These are phyloP conservation scores for Fusarium coicis DNA, from an alignment of 2,329 filamentous ascomycete genomes.

Conservation along the genomic window DNA sequence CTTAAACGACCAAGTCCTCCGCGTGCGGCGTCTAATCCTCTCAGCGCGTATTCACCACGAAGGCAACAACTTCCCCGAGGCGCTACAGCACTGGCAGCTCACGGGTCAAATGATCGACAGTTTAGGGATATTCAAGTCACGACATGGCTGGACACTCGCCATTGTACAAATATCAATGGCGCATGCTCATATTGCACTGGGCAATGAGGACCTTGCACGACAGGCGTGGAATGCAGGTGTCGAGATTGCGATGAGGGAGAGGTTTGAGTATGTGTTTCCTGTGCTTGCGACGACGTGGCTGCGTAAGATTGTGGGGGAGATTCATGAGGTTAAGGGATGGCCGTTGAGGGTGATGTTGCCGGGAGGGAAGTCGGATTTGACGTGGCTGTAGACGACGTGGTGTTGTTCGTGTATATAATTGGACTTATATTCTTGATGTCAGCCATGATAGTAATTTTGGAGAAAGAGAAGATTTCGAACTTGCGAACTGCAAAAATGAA, in stretches of 20 bases:
- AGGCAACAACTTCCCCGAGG: slow-evolving; percentile 14
- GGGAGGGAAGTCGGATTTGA: slow-evolving; percentile 41
- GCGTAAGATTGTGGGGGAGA: slow-evolving; percentile 38
- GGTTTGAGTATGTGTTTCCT: slow-evolving; percentile 48
- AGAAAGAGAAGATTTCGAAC: not conserved
- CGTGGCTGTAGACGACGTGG: slow-evolving; percentile 13
- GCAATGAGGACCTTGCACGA: slow-evolving; percentile 18
- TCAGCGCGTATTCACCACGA: slow-evolving; percentile 41
- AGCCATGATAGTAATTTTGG: not conserved
- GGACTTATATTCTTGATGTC: accelerated
- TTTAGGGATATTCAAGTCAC: slow-evolving; percentile 35
- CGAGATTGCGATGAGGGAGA: slow-evolving; percentile 39
- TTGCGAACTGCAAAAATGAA: not conserved
- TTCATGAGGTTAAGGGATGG: slow-evolving; percentile 44
- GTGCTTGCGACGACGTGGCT: slow-evolving; percentile 46
- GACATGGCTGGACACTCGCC: slow-evolving; percentile 41
- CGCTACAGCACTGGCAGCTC: slow-evolving; percentile 36
- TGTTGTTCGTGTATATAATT: not conserved
- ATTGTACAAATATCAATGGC: slow-evolving; percentile 46
- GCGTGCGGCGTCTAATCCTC: slow-evolving; percentile 45
- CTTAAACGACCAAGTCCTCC: slow-evolving; percentile 47
- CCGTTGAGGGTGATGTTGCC: slow-evolving; percentile 49
- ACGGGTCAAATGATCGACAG: slow-evolving; percentile 32
- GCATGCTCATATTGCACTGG: slow-evolving; percentile 41
- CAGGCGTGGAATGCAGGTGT: slow-evolving; percentile 42